These are phyloP conservation scores for Rhodofomes roseus DNA, from an alignment of 1,284 basidiomycete genomes.

Conservation along the genomic window DNA sequence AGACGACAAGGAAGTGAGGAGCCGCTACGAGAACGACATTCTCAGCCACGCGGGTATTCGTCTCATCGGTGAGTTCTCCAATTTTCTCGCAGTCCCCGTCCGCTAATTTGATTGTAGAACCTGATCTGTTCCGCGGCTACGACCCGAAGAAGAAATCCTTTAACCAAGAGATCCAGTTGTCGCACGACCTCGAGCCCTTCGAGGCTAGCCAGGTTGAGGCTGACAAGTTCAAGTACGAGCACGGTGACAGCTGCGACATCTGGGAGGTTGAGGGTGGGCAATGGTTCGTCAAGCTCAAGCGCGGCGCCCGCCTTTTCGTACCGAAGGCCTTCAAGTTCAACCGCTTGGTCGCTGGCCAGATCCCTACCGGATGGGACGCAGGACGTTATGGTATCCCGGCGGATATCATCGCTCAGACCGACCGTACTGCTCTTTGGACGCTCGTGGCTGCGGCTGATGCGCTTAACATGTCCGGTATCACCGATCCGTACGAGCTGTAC, in stretches of 20 bases:
- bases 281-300: constrained; percentile 98
- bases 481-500: constrained; percentile 96
- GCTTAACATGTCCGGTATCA: constrained; percentile 95
- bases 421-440: constrained; percentile 96
- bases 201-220: constrained; percentile 92
- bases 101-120: constrained; percentile 55
- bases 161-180: constrained; percentile 95
- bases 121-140: constrained; percentile 96
- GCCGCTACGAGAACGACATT: constrained; percentile 94
- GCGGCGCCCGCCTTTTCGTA: constrained; percentile 90
- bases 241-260: constrained; percentile 94
- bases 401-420: constrained; percentile 93
- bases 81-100: constrained; percentile 2
- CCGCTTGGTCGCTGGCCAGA: constrained; percentile 92
- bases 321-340: constrained; percentile 97
- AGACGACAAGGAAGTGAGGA: constrained; percentile 95
- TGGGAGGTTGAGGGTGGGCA: constrained; percentile 90
- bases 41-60: constrained; percentile 92
- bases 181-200: constrained; percentile 95
- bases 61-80: constrained; percentile 72
- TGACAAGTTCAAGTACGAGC: constrained; percentile 93
- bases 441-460: constrained; percentile 93
- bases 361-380: constrained; percentile 97
- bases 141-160: constrained; percentile 97
- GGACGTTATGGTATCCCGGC: constrained; percentile 97